These are phyloP conservation scores for Podaxis sp. DNA, from an alignment of 768 basidiomycete species.

Conservation along the genomic window DNA sequence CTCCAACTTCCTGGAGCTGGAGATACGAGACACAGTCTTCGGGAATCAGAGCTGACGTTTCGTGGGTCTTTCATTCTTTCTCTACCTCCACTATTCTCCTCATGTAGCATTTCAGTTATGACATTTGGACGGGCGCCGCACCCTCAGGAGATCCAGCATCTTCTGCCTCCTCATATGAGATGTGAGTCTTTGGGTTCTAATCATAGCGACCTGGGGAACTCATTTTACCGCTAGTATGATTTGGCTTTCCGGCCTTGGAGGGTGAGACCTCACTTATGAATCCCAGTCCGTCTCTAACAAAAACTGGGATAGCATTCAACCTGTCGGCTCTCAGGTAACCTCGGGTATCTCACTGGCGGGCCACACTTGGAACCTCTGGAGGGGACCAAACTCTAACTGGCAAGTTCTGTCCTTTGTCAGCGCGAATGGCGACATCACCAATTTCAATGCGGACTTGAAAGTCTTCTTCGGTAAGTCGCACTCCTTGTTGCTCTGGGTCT, in stretches of 20 bases:
- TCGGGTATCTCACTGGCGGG: constrained; percentile 42
- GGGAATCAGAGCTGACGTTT: constrained; percentile 52
- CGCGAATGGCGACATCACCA: constrained; percentile 41
- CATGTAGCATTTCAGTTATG: constrained; percentile 33
- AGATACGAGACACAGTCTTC: constrained; percentile 39
- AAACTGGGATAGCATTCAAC: constrained; percentile 41
- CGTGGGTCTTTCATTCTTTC: background rate
- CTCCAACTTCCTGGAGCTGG: constrained; percentile 54
- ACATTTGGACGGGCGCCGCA: constrained; percentile 51
- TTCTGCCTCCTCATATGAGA: constrained; percentile 47
- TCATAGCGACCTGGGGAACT: background rate
- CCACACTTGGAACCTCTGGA: constrained; percentile 57
- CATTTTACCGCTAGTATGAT: constrained; percentile 43
- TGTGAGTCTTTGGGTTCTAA: constrained; percentile 31
- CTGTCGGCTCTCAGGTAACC: constrained; percentile 47
- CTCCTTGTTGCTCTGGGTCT: background rate
- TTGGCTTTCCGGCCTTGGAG: constrained; percentile 56
- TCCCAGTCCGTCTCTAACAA: background rate
- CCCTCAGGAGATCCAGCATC: constrained; percentile 44
- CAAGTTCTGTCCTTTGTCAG: constrained; percentile 56
- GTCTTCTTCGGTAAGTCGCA: constrained; percentile 48
- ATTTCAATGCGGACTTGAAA: constrained; percentile 52
- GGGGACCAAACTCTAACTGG: constrained; percentile 53
- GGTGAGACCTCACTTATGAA: constrained; percentile 27
- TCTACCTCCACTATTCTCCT: background rate